Evolutionary conservation across 2,329 filamentous ascomycete species (phyloP).

Genomic region (Hypoxylon sp.): DNA sequence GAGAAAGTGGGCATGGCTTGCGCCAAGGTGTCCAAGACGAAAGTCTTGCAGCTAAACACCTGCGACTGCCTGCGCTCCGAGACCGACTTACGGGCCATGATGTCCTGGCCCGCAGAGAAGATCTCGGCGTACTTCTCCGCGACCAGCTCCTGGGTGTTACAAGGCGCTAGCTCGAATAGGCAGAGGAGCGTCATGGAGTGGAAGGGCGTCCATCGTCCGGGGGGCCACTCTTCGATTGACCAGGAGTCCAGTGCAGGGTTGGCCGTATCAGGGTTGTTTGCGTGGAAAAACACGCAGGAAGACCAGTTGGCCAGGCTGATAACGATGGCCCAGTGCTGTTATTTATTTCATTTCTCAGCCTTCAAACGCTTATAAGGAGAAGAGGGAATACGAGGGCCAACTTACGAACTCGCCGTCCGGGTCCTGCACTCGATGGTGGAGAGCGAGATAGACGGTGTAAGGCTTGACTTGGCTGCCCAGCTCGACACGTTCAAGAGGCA

Average conservation of each 20-base stretch:
- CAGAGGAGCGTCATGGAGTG: slow-evolving; percentile 4
- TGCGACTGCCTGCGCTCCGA: background rate
- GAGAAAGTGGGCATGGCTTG: background rate
- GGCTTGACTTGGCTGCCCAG: background rate
- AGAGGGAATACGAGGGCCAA: background rate
- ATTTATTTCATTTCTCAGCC: background rate
- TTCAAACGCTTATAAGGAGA: background rate
- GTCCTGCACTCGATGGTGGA: background rate
- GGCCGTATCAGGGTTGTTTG: background rate
- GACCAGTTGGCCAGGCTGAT: background rate
- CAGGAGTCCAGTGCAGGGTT: background rate
- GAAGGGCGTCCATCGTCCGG: background rate
- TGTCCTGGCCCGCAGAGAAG: background rate
- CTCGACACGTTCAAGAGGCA: background rate
- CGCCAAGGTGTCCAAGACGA: slow-evolving; percentile 9
- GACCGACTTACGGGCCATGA: background rate
- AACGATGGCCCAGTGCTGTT: slow-evolving; percentile 15
- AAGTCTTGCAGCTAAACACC: slow-evolving; percentile 3
- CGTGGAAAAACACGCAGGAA: background rate
- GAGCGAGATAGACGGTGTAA: slow-evolving; percentile 4
- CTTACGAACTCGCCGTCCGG: slow-evolving; percentile 9
- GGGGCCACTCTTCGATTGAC: background rate
- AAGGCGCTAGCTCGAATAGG: slow-evolving; percentile 1
- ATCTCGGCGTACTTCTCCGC: background rate
- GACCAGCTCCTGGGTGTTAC: background rate